phyloP scores from a whole-genome alignment of 2,329 filamentous ascomycete species.

The Domatiomyces globalis region DNA sequence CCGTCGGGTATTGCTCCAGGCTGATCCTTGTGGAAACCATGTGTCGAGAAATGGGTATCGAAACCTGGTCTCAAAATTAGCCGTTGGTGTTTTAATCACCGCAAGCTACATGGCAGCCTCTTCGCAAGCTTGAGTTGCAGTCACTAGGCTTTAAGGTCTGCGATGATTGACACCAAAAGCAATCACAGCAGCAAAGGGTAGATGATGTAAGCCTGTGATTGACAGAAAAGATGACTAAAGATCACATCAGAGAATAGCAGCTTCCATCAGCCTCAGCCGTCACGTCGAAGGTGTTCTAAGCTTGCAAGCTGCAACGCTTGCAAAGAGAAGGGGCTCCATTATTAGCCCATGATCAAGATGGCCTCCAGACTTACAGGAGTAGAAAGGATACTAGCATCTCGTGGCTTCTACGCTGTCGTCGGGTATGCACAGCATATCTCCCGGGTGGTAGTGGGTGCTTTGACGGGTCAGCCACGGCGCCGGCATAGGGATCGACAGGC shows the following conservation, averaged over 20 bases:
- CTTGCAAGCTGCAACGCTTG: too few relatives aligned
- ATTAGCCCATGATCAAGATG: background rate
- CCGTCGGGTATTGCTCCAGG: background rate
- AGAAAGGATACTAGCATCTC: background rate
- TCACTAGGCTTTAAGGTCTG: background rate
- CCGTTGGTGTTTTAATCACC: background rate
- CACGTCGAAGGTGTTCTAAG: background rate
- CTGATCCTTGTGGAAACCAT: background rate
- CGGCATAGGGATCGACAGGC: background rate
- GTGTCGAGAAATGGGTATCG: too few relatives aligned
- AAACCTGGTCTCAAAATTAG: too few relatives aligned
- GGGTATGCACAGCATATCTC: background rate
- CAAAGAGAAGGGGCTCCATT: background rate
- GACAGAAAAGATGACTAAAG: too few relatives aligned
- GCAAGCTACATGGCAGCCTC: background rate
- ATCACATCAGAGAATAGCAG: background rate
- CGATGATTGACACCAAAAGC: background rate
- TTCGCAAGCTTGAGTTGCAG: background rate
- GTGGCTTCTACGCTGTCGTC: too few relatives aligned
- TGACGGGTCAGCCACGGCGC: background rate
- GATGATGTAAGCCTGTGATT: background rate
- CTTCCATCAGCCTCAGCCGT: background rate
- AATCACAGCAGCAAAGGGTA: background rate
- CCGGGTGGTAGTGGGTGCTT: background rate
- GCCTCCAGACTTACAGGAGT: too few relatives aligned